Evolutionary conservation across 331 rosid genomes (phyloP).

Genomic region (Pyracantha coccinea): DNA sequence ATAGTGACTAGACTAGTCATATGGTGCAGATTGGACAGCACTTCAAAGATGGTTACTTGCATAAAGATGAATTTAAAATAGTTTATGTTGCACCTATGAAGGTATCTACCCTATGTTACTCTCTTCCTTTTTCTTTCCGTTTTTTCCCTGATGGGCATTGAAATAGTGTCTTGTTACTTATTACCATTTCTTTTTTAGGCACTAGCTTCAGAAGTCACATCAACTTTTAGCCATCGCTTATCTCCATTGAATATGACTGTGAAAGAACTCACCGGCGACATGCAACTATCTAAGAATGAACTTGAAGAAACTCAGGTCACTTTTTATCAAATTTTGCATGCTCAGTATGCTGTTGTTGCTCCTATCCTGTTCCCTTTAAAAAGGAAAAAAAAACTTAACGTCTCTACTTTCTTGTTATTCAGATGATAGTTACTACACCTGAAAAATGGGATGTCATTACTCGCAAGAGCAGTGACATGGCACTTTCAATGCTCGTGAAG

Average conservation of each 20-base stretch:
- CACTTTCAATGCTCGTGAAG: constrained; percentile 90
- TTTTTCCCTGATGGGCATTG: neutral
- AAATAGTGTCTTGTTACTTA: constrained; percentile 12
- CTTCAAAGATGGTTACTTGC: constrained; percentile 91
- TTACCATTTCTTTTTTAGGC: constrained; percentile 49
- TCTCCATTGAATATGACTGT: constrained; percentile 91
- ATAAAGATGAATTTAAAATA: constrained; percentile 86
- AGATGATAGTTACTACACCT: constrained; percentile 99
- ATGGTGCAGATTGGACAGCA: constrained; percentile 85
- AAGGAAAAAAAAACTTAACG: constrained; percentile 13
- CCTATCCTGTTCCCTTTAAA: no score
- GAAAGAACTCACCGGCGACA: constrained; percentile 94
- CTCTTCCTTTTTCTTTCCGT: neutral
- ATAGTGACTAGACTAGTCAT: constrained; percentile 1
- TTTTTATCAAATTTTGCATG: constrained; percentile 15
- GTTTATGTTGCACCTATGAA: constrained; percentile 99
- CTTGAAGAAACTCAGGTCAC: constrained; percentile 97
- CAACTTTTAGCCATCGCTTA: constrained; percentile 88
- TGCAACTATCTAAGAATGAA: constrained; percentile 91
- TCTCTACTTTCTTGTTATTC: constrained; percentile 14
- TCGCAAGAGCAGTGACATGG: constrained; percentile 98
- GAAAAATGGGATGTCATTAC: constrained; percentile 99
- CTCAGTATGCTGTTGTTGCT: constrained; percentile 8
- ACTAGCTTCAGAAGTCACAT: constrained; percentile 93
- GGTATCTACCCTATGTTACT: constrained; percentile 36